phyloP scores from a whole-genome alignment of 306 rosid species.

The Sophora flavescens region DNA sequence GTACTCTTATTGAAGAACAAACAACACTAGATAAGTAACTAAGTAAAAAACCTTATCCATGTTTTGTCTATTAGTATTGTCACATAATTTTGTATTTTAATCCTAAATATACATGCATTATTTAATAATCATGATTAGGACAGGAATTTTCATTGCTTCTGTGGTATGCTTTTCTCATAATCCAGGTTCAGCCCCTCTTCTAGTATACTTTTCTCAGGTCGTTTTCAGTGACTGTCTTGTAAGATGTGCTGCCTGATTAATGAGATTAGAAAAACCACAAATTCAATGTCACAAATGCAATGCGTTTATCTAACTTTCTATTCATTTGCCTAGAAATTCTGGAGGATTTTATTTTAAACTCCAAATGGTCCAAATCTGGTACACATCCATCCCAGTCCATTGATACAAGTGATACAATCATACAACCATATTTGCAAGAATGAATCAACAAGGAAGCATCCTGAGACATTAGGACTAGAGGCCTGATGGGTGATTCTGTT shows the following conservation, averaged over 20 bases:
- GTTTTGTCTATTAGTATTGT: too few species aligned
- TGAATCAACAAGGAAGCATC: constrained; percentile 2
- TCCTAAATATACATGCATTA: too few species aligned
- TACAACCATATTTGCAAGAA: too few species aligned
- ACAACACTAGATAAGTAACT: too few species aligned
- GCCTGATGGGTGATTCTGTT: background rate
- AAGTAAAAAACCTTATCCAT: too few species aligned
- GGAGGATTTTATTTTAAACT: background rate
- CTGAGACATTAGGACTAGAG: background rate
- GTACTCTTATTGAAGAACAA: too few species aligned
- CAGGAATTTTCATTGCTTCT: background rate
- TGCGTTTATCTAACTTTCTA: constrained; percentile 15
- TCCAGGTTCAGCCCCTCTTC: background rate
- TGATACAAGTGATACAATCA: too few species aligned
- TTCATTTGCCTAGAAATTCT: background rate
- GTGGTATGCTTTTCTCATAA: background rate
- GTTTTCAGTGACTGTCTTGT: constrained; percentile 11
- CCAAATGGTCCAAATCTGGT: background rate
- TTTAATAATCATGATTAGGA: background rate
- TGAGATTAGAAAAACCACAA: background rate
- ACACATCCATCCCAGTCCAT: constrained; percentile 6
- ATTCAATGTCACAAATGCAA: constrained; percentile 33
- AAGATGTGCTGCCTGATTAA: background rate
- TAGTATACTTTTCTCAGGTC: background rate
- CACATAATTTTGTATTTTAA: too few species aligned